A percentile compares a stretch with the other conserved stretches of the same genome.
These are phyloP conservation scores for Diaporthe sp. DNA, from an alignment of 2,329 filamentous ascomycete genomes.

Conservation along the genomic window DNA sequence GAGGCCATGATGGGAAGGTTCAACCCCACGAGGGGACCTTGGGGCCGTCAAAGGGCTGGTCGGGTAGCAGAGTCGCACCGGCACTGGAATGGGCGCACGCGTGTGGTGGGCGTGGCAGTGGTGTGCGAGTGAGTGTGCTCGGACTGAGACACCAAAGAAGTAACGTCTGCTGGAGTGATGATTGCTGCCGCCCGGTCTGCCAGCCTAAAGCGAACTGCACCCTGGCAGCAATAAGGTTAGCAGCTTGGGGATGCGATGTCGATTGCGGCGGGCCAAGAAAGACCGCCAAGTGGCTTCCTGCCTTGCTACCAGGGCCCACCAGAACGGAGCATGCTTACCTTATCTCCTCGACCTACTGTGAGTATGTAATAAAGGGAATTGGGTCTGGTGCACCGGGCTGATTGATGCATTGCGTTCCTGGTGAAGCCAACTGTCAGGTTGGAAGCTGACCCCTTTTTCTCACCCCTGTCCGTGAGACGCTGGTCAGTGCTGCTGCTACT, in stretches of 20 bases:
- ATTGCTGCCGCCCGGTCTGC: conserved; percentile 28
- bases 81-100: neutral
- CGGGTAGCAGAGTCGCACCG: conserved; percentile 28
- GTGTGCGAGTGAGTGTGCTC: conserved; percentile 20
- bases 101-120: conserved; percentile 11
- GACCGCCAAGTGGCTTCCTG: conserved; percentile 35
- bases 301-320: conserved; percentile 14
- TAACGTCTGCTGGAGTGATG: conserved; percentile 18
- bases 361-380: neutral
- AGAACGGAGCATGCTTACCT: conserved; percentile 24
- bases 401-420: too few relatives aligned
- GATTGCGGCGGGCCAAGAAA: conserved; percentile 31
- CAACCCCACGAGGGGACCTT: conserved; percentile 33
- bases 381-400: neutral
- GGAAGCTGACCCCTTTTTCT: neutral
- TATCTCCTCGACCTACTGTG: neutral
- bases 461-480: neutral
- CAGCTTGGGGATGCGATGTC: conserved; percentile 30
- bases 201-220: conserved; percentile 31
- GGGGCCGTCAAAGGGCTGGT: conserved; percentile 32
- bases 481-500: conserved; percentile 15
- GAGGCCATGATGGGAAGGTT: conserved; percentile 48
- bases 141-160: conserved; percentile 27
- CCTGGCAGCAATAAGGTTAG: conserved; percentile 24
- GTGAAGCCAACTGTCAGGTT: conserved; percentile 26